Base-by-base conservation (phyloP, 2,329 filamentous ascomycete genomes). In the Fusarium tanahbumbuense region DNA sequence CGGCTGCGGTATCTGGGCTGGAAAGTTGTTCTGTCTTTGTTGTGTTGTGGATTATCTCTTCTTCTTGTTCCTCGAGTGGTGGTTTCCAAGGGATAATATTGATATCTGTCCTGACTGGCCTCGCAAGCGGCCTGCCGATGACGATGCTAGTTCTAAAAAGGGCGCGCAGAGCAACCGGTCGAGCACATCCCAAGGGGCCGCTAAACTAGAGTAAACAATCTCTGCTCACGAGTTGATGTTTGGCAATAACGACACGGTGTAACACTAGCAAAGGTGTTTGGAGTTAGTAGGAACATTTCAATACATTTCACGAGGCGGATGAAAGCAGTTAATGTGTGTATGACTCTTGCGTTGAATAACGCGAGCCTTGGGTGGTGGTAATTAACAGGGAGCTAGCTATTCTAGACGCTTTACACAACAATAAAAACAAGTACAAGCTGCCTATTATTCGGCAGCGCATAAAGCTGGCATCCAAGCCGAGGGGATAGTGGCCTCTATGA, bases 1-100 rank as follows among this genome's bases (percentile, higher is more conserved):
- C 76, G 96, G 96, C 11, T 99, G 97, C 77, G 96, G 96, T 34
- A 95, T 98, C 52, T 99, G 96, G 96, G 96, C 96, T 0, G 96
- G 96, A 37, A 99, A 99, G 81, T 84, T 99, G 11, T 99, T 99
- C 76, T 98, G 96, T 76, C 84, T 99, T 2, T 98, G 95, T 70
- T 94, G 94, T 13, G 90, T 98, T 60, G 91, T 99, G 54, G 96
- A 99, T 80, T 99, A 97, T 75, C 82, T 99, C 50, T 87, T 99
- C 55, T 97, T 94, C 75, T 85, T 98, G 49, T 89, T 97, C 50
- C 84, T 98, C 56, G 96, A 99, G 79, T 89, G 97, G 80, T 92
- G 89, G 83, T 94, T 92, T 67, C 96, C 96, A 0, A 85, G 94
- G 61, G 90, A 92, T 40, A 88, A 89, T 44, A 98, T 99, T 69